Percentiles rank a stretch among this genome's conserved stretches.
Conservation (phyloP, 2,329 filamentous ascomycete species). For the Proliferodiscus dingleyae region DNA sequence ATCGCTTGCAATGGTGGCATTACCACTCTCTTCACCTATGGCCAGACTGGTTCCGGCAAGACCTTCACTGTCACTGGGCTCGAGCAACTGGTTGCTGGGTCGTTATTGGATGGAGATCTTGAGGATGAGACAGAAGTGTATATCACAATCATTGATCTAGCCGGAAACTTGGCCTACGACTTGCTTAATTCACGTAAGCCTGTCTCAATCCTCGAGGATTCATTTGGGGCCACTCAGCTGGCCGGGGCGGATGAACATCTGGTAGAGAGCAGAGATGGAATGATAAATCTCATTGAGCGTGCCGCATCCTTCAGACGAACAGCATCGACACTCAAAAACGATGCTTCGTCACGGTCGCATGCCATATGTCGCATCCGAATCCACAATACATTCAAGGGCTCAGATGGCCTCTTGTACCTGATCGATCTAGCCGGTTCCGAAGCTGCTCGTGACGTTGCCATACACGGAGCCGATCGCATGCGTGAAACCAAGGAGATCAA, state of each 20-base stretch:
- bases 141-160: conserved; percentile 86
- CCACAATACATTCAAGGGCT: conserved; percentile 25
- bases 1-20: conserved; percentile 39
- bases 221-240: conserved; percentile 40
- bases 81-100: conserved; percentile 37
- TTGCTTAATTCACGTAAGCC: conserved; percentile 39
- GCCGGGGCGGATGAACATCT: conserved; percentile 39
- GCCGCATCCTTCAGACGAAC: conserved; percentile 47
- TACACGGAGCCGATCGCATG: conserved; percentile 81
- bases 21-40: conserved; percentile 45
- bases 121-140: conserved; percentile 85
- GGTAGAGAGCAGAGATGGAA: conserved; percentile 41
- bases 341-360: conserved; percentile 44
- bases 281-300: conserved; percentile 80
- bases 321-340: conserved; percentile 42
- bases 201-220: conserved; percentile 43
- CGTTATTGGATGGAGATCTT: conserved; percentile 73
- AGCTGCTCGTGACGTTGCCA: conserved; percentile 76
- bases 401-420: conserved; percentile 42
- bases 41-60: conserved; percentile 46
- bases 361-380: conserved; percentile 43
- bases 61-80: conserved; percentile 41
- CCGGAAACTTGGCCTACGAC: conserved; percentile 65
- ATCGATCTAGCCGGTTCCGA: conserved; percentile 47
- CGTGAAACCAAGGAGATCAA: conserved; percentile 96